Percentiles rank a stretch among this genome's conserved stretches.
Evolutionary conservation across 176 grass and related monocot species (phyloP).

Genomic region (Guadua angustifolia): DNA sequence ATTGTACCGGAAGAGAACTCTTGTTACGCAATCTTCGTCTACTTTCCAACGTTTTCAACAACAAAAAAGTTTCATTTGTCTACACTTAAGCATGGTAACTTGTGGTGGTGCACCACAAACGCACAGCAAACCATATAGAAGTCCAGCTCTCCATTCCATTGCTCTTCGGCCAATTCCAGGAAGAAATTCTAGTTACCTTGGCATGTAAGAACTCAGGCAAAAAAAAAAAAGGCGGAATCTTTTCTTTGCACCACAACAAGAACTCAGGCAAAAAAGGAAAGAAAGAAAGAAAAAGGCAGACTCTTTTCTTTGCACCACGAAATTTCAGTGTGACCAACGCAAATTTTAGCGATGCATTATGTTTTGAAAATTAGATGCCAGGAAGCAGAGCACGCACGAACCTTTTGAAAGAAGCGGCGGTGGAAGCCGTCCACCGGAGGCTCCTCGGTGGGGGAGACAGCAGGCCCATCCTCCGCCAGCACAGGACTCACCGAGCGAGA

Average conservation of each 20-base stretch:
- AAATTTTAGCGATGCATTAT: neutral
- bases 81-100: neutral
- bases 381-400: neutral
- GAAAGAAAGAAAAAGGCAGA: too few relatives aligned
- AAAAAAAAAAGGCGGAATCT: too few relatives aligned
- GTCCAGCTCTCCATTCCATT: neutral
- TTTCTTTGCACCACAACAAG: too few relatives aligned
- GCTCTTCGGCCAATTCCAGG: neutral
- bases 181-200: neutral
- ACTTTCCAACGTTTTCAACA: neutral
- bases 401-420: slow-evolving; percentile 47
- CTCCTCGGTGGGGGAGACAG: neutral
- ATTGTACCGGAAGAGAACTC: too few relatives aligned
- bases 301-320: neutral
- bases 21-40: neutral
- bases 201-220: neutral
- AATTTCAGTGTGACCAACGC: neutral
- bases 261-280: too few relatives aligned
- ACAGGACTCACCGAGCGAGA: neutral
- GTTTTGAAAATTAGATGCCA: neutral
- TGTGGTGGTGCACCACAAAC: neutral
- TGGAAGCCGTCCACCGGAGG: neutral
- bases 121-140: neutral
- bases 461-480: neutral
- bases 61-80: neutral